Conservation (phyloP, 2,329 filamentous ascomycete genomes). For the Blumeria hordei region DNA sequence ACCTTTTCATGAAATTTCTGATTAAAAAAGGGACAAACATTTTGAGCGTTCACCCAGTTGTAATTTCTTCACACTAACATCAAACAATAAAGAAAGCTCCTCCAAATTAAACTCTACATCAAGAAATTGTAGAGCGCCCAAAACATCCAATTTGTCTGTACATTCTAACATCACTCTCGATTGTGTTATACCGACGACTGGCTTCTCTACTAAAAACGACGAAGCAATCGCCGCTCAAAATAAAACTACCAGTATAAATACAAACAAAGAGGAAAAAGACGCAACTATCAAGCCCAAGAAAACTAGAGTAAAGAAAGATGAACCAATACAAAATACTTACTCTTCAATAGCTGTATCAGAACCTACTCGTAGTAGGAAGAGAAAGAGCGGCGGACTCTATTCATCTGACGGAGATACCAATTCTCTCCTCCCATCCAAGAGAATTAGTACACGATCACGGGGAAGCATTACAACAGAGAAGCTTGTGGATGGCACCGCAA, state of each 20-base stretch:
- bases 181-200: slow-evolving; percentile 20
- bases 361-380: slow-evolving; percentile 8
- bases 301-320: slow-evolving; percentile 28
- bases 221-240: slow-evolving; percentile 35
- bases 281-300: slow-evolving; percentile 24
- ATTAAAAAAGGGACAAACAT: slow-evolving; percentile 52
- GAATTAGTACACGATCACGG: slow-evolving; percentile 15
- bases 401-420: slow-evolving; percentile 2
- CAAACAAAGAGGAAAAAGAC: slow-evolving; percentile 29
- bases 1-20: slow-evolving; percentile 2
- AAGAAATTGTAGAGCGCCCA: slow-evolving; percentile 36
- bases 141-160: slow-evolving; percentile 38
- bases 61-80: slow-evolving; percentile 53
- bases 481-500: slow-evolving; percentile 19
- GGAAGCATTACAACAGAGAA: slow-evolving; percentile 19
- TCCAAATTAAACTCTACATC: slow-evolving; percentile 26
- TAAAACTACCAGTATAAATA: slow-evolving; percentile 30
- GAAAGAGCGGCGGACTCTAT: slow-evolving; percentile 10
- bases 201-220: slow-evolving; percentile 23
- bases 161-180: slow-evolving; percentile 31
- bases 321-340: slow-evolving; percentile 18
- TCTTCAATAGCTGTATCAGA: slow-evolving; percentile 12
- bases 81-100: slow-evolving; percentile 24
- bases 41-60: slow-evolving; percentile 55
- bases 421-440: slow-evolving; percentile 17